These are phyloP conservation scores for Populus hybrid DNA, from an alignment of 441 rosid species.

Conservation along the genomic window DNA sequence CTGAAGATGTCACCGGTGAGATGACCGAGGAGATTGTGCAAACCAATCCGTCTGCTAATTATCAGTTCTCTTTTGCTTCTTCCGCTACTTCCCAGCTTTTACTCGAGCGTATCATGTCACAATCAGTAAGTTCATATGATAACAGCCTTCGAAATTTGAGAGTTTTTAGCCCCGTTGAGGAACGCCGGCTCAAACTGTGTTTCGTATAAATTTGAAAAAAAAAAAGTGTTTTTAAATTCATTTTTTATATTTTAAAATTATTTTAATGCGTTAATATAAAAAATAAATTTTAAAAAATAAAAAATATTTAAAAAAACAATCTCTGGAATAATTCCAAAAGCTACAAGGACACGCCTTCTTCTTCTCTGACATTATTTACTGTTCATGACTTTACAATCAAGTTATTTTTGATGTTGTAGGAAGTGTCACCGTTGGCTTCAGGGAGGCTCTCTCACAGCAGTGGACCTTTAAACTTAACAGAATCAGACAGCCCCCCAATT, in stretches of 20 bases:
- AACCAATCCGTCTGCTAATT: conserved; percentile 10
- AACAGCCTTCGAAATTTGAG: neutral
- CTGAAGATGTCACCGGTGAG: conserved; percentile 47
- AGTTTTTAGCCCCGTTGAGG: no score
- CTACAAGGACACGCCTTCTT: neutral
- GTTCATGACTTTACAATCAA: neutral
- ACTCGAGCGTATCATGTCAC: conserved; percentile 94
- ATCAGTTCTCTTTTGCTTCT: conserved; percentile 67
- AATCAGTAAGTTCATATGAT: conserved; percentile 44
- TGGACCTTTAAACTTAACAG: conserved; percentile 71
- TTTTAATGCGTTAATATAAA: no score
- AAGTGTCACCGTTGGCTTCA: conserved; percentile 83
- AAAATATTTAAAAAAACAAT: no score
- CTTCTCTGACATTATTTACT: neutral
- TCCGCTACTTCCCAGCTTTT: conserved; percentile 86
- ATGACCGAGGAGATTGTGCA: conserved; percentile 18
- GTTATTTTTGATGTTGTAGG: conserved; percentile 36
- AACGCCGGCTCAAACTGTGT: no score
- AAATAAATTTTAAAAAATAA: no score
- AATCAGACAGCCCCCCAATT: conserved; percentile 72
- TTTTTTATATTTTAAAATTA: no score
- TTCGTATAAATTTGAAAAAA: no score
- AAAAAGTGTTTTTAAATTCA: no score
- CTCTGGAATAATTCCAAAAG: no score
- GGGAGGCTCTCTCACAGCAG: conserved; percentile 95